A percentile compares a stretch with the other conserved stretches of the same genome.
Evolutionary conservation across 306 rosid species (phyloP).

Genomic region (Trifolium repens): DNA sequence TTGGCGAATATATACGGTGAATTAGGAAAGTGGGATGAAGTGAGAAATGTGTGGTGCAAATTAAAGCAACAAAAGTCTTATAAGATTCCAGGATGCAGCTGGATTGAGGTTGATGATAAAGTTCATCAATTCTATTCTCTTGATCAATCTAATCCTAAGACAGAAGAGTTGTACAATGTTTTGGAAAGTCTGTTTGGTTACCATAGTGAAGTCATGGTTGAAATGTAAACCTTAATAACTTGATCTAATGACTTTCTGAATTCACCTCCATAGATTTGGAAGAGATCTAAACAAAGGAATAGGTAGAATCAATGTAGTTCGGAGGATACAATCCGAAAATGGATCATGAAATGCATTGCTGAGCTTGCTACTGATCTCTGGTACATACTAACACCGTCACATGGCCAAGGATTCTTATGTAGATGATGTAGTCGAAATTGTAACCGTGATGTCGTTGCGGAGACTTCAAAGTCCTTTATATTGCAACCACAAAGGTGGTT

Average conservation of each 20-base stretch:
- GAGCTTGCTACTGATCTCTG: not conserved
- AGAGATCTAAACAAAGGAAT: slow-evolving; percentile 19
- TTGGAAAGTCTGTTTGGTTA: slow-evolving; percentile 57
- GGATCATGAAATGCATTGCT: not conserved
- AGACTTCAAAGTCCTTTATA: not conserved
- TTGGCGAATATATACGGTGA: slow-evolving; percentile 71
- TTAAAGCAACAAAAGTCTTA: slow-evolving; percentile 60
- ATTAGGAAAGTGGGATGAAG: slow-evolving; percentile 79
- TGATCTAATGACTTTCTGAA: not conserved
- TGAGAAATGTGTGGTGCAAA: slow-evolving; percentile 56
- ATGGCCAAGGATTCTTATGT: slow-evolving; percentile 6
- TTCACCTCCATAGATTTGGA: slow-evolving; percentile 22
- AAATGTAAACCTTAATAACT: slow-evolving; percentile 28
- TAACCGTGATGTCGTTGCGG: not conserved
- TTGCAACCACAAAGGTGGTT: not conserved
- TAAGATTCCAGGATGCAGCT: slow-evolving; percentile 81
- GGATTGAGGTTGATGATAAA: slow-evolving; percentile 75
- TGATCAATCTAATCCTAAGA: slow-evolving; percentile 64
- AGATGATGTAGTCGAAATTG: not conserved
- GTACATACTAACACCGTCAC: not conserved
- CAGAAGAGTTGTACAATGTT: slow-evolving; percentile 55
- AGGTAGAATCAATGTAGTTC: not conserved
- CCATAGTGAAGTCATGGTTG: slow-evolving; percentile 40
- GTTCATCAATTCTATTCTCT: slow-evolving; percentile 69
- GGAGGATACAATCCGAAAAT: not conserved